Evolutionary conservation across 257 asterid genomes (phyloP).

Genomic region (Lycium barbarum): DNA sequence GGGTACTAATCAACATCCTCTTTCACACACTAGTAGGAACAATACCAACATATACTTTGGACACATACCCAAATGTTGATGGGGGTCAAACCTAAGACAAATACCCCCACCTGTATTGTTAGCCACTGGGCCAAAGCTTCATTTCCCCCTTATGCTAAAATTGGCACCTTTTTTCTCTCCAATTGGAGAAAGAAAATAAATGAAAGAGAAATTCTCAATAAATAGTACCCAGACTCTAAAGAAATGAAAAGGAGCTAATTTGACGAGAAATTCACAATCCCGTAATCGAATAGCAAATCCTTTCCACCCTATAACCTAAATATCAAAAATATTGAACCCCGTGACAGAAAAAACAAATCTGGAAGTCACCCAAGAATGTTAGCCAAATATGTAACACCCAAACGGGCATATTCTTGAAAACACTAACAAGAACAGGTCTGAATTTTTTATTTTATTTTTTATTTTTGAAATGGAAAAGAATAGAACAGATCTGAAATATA

Average conservation of each 20-base stretch:
- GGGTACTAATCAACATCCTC: not conserved
- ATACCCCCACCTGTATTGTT: no score
- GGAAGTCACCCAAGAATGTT: not conserved
- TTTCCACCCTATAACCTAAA: not conserved
- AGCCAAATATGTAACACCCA: not conserved
- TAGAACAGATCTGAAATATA: not conserved
- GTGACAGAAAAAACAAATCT: slow-evolving; percentile 2
- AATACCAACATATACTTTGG: not conserved
- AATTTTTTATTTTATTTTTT: no score
- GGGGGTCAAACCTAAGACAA: not conserved
- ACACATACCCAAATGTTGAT: slow-evolving; percentile 5
- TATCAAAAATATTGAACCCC: not conserved
- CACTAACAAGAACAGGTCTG: not conserved
- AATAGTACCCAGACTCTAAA: not conserved
- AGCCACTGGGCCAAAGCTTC: not conserved
- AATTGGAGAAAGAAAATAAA: no score
- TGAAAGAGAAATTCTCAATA: no score
- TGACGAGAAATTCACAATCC: not conserved
- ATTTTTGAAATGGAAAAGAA: no score
- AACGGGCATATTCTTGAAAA: not conserved
- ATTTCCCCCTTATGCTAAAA: not conserved
- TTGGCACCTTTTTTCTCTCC: no score
- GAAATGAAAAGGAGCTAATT: slow-evolving; percentile 11
- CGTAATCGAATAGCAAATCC: not conserved
- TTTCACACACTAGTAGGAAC: slow-evolving; percentile 9